Percentiles rank a stretch among this genome's conserved stretches.
Conservation (phyloP, 305 asterid genomes). For the Caryopteris hybrid region DNA sequence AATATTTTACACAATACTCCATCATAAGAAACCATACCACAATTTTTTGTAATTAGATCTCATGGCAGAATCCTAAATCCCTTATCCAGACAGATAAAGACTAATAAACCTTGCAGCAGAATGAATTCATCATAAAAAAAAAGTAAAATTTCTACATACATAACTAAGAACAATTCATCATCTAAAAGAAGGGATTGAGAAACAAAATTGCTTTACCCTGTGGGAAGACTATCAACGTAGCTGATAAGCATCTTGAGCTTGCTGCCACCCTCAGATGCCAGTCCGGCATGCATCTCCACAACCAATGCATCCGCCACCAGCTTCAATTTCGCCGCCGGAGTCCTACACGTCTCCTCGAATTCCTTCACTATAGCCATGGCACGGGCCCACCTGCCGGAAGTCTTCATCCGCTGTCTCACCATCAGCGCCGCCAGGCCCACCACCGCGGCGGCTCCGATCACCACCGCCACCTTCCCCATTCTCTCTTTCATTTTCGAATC, state of each 20-base stretch:
- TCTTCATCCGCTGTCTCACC: slow-evolving; percentile 56
- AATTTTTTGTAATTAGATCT: neutral
- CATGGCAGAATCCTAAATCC: neutral
- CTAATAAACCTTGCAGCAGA: neutral
- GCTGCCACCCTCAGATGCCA: slow-evolving; percentile 80
- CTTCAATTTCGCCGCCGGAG: slow-evolving; percentile 52
- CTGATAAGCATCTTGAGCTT: slow-evolving; percentile 81
- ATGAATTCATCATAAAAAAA: neutral
- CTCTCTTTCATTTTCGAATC: slow-evolving; percentile 25
- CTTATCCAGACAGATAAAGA: neutral
- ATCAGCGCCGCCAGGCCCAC: slow-evolving; percentile 61
- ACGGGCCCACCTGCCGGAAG: slow-evolving; percentile 54
- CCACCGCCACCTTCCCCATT: slow-evolving; percentile 65
- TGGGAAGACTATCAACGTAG: slow-evolving; percentile 67
- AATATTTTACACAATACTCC: neutral
- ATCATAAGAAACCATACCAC: neutral
- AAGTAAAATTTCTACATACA: too few relatives aligned
- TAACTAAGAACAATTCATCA: neutral
- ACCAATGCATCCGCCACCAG: slow-evolving; percentile 78
- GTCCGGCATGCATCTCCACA: slow-evolving; percentile 85
- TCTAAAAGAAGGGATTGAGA: neutral
- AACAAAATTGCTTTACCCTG: slow-evolving; percentile 37
- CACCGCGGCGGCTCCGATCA: slow-evolving; percentile 68
- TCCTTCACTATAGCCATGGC: slow-evolving; percentile 53
- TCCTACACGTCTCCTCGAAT: slow-evolving; percentile 65